Evolutionary conservation across 2,329 filamentous ascomycete genomes (phyloP), one percentile per base, ranked within the genome.

Genomic region (Aspergillus sp.): DNA sequence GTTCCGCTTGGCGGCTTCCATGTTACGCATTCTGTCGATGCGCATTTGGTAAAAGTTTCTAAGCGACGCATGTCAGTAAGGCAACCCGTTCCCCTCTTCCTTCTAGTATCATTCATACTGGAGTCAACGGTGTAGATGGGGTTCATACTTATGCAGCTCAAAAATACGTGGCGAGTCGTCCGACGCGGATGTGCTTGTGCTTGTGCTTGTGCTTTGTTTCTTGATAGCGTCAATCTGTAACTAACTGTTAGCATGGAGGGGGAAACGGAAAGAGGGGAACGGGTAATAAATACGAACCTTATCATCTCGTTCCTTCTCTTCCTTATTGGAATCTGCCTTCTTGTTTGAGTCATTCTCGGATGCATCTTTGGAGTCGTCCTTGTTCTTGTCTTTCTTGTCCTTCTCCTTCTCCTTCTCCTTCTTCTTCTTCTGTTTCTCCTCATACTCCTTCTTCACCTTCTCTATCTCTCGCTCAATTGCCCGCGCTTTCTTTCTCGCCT

Each of bases 1-100:
- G 68, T 93, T 95, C 52, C 89, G 82, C 74, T 87, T 96, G 11
- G 91, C 89, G 53, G 87, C 81, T 69, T 95, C 90, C n/a, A 84
- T 83, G 71, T 90, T 89, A 43, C 87, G 84, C 69, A 92, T 88
- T 70, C 89, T 89, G 71, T 91, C 86, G 50, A 96, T 72, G 15
- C 95, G 86, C 78, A 92, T 90, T 65, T 93, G 89, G 71, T 91
- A 96, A 74, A 99, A 96, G 24, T 86, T 83, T 66, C 91, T 95
- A 67, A 17, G 39, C 45, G 26, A 43, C 36, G 30, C 45, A 17
- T 38, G 44, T 57, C 55, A 53, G 54, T 39, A 17, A 32, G 45
- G 32, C 20, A 38, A 6, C 11, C 47, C 30, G 7, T 38, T 45
- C 32, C 42, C 15, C 34, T 36, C 38, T 18, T 17, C 41, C 39